These are phyloP conservation scores for Cotoneaster glaucophyllus DNA, from an alignment of 306 rosid genomes.

Conservation along the genomic window DNA sequence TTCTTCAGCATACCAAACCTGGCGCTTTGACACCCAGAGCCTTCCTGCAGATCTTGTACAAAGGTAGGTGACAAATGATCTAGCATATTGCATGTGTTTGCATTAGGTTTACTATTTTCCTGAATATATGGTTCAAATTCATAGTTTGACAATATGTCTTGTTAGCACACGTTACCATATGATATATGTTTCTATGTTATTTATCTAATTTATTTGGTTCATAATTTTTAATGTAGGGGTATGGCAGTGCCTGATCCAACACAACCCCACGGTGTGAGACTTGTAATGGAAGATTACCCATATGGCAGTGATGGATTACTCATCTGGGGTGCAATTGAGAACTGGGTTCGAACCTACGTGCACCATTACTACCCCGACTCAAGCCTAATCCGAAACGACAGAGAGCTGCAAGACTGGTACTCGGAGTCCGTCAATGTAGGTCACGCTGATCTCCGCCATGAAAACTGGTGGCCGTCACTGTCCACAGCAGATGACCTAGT, in stretches of 20 bases:
- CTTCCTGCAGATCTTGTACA: conserved; percentile 86
- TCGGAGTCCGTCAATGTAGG: conserved; percentile 85
- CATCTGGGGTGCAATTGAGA: conserved; percentile 82
- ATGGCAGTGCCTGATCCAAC: conserved; percentile 82
- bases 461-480: conserved; percentile 82
- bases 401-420: conserved; percentile 86
- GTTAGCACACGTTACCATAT: neutral
- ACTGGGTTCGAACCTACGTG: conserved; percentile 72
- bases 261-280: conserved; percentile 79
- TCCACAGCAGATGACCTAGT: conserved; percentile 52
- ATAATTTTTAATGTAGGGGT: conserved; percentile 38
- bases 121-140: neutral
- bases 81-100: neutral
- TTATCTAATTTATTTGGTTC: conserved; percentile 22
- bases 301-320: conserved; percentile 78
- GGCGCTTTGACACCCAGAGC: conserved; percentile 85
- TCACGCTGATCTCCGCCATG: conserved; percentile 64
- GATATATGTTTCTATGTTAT: conserved; percentile 5
- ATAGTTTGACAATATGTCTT: neutral
- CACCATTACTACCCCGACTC: conserved; percentile 67
- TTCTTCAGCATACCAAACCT: conserved; percentile 71
- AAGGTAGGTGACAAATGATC: conserved; percentile 29
- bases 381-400: conserved; percentile 42
- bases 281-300: conserved; percentile 72
- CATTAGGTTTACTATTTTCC: neutral